Conservation (phyloP, 2,329 filamentous ascomycete species). For the Arthrobotrys musiformis region DNA sequence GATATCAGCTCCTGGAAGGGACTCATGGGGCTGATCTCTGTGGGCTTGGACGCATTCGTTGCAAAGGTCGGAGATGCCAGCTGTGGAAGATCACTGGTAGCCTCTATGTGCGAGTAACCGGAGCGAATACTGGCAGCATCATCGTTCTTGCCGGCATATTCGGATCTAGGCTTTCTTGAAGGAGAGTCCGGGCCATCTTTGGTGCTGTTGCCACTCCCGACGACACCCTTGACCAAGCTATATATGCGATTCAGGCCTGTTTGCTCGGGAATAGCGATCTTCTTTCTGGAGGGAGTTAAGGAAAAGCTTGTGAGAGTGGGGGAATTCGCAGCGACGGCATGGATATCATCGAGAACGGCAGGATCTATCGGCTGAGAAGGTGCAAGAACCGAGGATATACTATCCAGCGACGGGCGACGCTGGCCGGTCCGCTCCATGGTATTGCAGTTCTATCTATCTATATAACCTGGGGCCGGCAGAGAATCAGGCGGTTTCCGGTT, state of each 20-base stretch:
- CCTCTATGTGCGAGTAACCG: conserved; percentile 51
- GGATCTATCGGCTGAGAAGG: conserved; percentile 50
- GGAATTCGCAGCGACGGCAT: conserved; percentile 46
- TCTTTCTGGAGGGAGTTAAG: conserved; percentile 41
- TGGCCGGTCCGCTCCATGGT: conserved; percentile 42
- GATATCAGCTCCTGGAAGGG: conserved; percentile 52
- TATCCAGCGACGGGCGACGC: conserved; percentile 48
- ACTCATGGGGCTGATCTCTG: conserved; percentile 41
- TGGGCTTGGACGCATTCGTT: conserved; percentile 3
- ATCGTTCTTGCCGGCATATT: conserved; percentile 38
- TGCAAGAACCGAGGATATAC: conserved; percentile 41
- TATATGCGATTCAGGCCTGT: conserved; percentile 53
- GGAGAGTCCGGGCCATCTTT: conserved; percentile 36
- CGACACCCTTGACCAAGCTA: conserved; percentile 48
- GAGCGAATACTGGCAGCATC: conserved; percentile 50
- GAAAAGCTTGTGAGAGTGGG: conserved; percentile 44
- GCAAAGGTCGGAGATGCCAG: conserved; percentile 30
- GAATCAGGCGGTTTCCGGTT: not conserved
- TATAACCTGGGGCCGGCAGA: not conserved
- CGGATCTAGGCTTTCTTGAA: conserved; percentile 27
- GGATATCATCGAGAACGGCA: conserved; percentile 50
- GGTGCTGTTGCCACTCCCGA: conserved; percentile 35
- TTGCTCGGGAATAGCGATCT: conserved; percentile 41
- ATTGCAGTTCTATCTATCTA: too few relatives aligned
- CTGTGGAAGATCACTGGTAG: conserved; percentile 35